A percentile compares a stretch with the other conserved stretches of the same genome.
Evolutionary conservation across 2,329 filamentous ascomycete genomes (phyloP).

Genomic region (Fonsecaea monophora): DNA sequence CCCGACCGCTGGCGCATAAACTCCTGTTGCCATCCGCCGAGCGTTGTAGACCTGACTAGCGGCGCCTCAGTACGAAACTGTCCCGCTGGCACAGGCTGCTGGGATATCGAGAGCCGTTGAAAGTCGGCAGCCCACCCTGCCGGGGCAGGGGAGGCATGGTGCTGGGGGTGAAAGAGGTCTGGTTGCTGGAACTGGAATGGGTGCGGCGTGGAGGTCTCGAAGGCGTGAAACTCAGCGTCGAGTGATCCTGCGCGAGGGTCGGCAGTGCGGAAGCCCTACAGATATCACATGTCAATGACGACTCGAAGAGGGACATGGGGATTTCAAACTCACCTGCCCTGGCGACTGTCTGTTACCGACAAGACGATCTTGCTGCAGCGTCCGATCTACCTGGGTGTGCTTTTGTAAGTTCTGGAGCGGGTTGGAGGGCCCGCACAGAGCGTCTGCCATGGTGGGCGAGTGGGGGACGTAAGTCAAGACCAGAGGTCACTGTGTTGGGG

Average conservation of each 20-base stretch:
- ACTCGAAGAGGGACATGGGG: slow-evolving; percentile 14
- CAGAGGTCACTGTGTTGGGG: background rate
- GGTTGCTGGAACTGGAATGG: slow-evolving; percentile 44
- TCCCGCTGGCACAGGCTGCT: slow-evolving; percentile 55
- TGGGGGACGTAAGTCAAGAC: slow-evolving; percentile 4
- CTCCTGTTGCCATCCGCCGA: slow-evolving; percentile 65
- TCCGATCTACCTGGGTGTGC: slow-evolving; percentile 71
- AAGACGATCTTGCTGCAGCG: slow-evolving; percentile 75
- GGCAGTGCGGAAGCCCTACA: slow-evolving; percentile 68
- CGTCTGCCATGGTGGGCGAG: slow-evolving; percentile 65
- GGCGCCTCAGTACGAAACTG: slow-evolving; percentile 53
- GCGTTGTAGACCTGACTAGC: slow-evolving; percentile 41
- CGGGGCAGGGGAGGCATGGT: slow-evolving; percentile 38
- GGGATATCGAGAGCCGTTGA: slow-evolving; percentile 53
- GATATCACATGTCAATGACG: background rate
- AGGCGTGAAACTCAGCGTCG: slow-evolving; percentile 73
- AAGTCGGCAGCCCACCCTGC: slow-evolving; percentile 55
- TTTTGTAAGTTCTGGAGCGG: slow-evolving; percentile 75
- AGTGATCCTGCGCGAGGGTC: slow-evolving; percentile 61
- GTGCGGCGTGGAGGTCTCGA: slow-evolving; percentile 60
- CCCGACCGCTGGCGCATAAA: slow-evolving; percentile 56
- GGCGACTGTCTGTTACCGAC: slow-evolving; percentile 58
- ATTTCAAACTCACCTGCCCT: slow-evolving; percentile 57
- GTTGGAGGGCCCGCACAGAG: slow-evolving; percentile 76
- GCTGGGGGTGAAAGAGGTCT: slow-evolving; percentile 40